Evolutionary conservation across 108 stramenopile genomes (phyloP), one percentile per base, ranked within the genome.

Genomic region (Schizochytrium sp.): DNA sequence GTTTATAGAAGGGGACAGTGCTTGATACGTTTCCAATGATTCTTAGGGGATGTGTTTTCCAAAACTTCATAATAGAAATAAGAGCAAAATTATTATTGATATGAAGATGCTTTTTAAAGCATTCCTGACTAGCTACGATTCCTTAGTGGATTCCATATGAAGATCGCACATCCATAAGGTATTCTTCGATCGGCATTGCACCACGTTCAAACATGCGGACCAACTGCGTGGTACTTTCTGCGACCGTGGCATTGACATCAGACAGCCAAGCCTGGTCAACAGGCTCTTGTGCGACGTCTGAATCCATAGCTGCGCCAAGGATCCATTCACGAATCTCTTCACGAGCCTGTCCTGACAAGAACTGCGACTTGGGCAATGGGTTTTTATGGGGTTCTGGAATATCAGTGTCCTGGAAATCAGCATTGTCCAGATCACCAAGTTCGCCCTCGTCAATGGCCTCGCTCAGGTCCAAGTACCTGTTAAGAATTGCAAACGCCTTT

Each of bases 381-480:
- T 89, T 53, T 13, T 87, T 47, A 55, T 49, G 28, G 13, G 90
- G 91, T 15, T 88, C 46, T 47, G 94, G 93, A 3, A 94, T 89
- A 49, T 93, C 93, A 0, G 93, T 94, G 46, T 92, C 93, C 13
- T 91, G 88, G 58, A 94, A 94, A 87, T 94, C 94, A 8, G 90
- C 50, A 88, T 94, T 94, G 91, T 94, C 94, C 15, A 95, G 53
- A 3, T 90, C 49, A 42, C 46, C 46, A 28, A 92, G 46, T 87
- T 93, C 92, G 3, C 87, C 91, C 88, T 94, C 93, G n/a, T 95
- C 95, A 56, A 95, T 94, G 42, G 95, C 94, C 88, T 95, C 95
- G 41, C 93, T 89, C 10, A 95, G 72, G 56, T 95, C 95, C 1
- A 95, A 89, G 92, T 94, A 95, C 3, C 95, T 91, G 87, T 95